phyloP scores from a whole-genome alignment of 1,284 basidiomycete genomes.

The Malassezia japonica region DNA sequence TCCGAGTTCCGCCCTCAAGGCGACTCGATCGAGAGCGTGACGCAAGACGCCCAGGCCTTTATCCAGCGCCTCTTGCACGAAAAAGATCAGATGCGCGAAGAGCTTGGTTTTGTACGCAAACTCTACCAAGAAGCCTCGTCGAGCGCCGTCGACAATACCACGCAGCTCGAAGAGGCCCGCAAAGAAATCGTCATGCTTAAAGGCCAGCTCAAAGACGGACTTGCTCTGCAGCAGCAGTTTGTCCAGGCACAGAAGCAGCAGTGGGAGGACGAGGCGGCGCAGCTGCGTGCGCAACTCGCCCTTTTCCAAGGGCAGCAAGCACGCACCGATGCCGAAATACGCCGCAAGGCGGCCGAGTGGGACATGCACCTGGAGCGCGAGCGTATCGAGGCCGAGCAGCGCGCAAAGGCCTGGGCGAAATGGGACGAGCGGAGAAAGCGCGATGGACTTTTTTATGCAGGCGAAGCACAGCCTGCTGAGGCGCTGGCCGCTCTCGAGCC shows the following conservation, averaged over 20 bases:
- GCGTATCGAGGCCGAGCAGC: neutral
- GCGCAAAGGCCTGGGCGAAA: slow-evolving; percentile 1
- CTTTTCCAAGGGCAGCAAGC: neutral
- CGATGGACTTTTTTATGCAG: neutral
- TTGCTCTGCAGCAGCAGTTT: neutral
- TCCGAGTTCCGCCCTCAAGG: neutral
- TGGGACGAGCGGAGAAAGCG: slow-evolving; percentile 5
- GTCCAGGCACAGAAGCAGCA: neutral
- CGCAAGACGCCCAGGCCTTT: neutral
- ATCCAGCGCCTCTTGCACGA: neutral
- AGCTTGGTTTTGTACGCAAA: neutral
- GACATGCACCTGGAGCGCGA: slow-evolving; percentile 8
- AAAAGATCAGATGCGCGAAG: slow-evolving; percentile 5
- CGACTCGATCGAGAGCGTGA: neutral
- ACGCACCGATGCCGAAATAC: slow-evolving; percentile 1
- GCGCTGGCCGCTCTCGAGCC: neutral
- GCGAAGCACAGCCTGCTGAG: neutral
- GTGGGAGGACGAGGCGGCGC: neutral
- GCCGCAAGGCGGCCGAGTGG: slow-evolving; percentile 9
- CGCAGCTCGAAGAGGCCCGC: neutral
- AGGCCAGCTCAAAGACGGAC: neutral
- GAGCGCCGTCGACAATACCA: neutral
- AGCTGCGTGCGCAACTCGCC: neutral
- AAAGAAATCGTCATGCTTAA: slow-evolving; percentile 1
- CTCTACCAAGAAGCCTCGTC: slow-evolving; percentile 12